These are phyloP conservation scores for Tolypocladium ovalisporum DNA, from an alignment of 2,329 filamentous ascomycete species.

Conservation along the genomic window DNA sequence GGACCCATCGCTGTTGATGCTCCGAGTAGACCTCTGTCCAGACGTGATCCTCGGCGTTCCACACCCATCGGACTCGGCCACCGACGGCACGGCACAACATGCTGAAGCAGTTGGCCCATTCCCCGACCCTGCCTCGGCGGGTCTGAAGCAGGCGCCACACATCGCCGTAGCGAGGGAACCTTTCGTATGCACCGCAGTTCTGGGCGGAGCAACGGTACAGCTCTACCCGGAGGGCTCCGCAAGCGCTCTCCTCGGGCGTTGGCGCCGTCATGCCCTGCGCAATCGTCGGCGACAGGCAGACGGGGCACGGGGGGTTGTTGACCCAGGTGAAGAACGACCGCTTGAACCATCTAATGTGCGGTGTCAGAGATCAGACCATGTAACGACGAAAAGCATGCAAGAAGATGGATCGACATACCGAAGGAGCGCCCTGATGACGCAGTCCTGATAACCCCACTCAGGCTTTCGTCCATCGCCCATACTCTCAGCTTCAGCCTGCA, in stretches of 20 bases:
- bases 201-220: conserved; percentile 76
- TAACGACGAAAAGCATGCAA: neutral
- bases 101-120: conserved; percentile 98
- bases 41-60: conserved; percentile 94
- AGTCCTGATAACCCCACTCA: conserved; percentile 97
- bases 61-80: conserved; percentile 88
- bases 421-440: conserved; percentile 78
- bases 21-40: conserved; percentile 98
- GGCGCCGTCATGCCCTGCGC: conserved; percentile 75
- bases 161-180: conserved; percentile 90
- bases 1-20: conserved; percentile 89
- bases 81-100: conserved; percentile 95
- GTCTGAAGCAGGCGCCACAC: conserved; percentile 89
- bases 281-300: conserved; percentile 74
- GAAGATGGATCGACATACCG: conserved; percentile 41
- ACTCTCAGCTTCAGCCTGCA: conserved; percentile 79
- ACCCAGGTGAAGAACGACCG: conserved; percentile 92
- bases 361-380: conserved; percentile 8
- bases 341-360: conserved; percentile 64
- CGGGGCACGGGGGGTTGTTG: conserved; percentile 81
- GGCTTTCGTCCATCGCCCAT: conserved; percentile 70
- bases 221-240: conserved; percentile 79
- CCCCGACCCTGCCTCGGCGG: conserved; percentile 73
- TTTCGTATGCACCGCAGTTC: conserved; percentile 67
- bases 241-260: conserved; percentile 79